Evolutionary conservation across 2,329 filamentous ascomycete species (phyloP), one percentile per base, ranked within the genome.

Genomic region (Cordyceps tenuipes): DNA sequence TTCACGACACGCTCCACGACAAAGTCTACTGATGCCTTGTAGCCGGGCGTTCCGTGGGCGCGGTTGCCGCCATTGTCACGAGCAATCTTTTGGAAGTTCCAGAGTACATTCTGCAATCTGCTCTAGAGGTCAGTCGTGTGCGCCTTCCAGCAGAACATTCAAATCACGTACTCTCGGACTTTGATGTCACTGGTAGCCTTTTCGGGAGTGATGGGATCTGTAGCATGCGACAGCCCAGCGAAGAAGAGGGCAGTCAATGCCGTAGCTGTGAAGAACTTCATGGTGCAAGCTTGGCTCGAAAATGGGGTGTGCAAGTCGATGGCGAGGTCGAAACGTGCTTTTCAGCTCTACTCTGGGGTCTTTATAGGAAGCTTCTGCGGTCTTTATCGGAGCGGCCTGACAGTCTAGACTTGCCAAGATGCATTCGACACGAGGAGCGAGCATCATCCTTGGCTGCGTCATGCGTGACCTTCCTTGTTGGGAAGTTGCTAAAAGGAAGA

Each of bases 11-110:
- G 77, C 57, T 78, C 77, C 5, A 82, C 72, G 60, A 86, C 71
- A 66, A 80, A 85, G 64, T 86, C 80, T 19, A 81, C 70, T 0
- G 82, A 85, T 1, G 81, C 82, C 55, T 77, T 76, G 73, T 79
- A 86, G 15, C 83, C 83, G 1, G 82, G 80, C 10, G 80, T 72
- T 15, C 83, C 83, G 61, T 83, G 85, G 5, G 83, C 83, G 55
- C 83, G 76, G 69, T 84, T 85, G 17, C 82, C 82, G 44, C 80
- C 81, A 65, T 86, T 80, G 56, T 77, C 73, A 34, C 70, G 71
- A 13, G 76, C 82, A 58, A 85, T 85, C 48, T 76, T 70, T 66
- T 85, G 75, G 6, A 86, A 73, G 61, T 78, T 75, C 66, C 76
- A 73, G n/a, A 86, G 77, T 50, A 81, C 81, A 59, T 75, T 73